phyloP scores from a whole-genome alignment of 164 flowering plant species.

The Annona squamosa region DNA sequence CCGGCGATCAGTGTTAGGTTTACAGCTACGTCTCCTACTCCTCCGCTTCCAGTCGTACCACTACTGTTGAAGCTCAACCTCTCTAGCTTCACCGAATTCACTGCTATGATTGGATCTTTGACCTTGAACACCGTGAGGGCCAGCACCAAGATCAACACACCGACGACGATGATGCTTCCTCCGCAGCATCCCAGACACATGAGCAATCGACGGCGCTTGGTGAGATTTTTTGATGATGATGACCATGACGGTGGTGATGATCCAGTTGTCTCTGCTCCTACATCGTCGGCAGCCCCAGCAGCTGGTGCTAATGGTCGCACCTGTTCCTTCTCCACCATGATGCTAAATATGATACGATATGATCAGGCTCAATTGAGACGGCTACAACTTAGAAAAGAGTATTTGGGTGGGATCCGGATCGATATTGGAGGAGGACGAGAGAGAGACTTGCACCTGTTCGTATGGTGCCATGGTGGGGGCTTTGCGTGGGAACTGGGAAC shows the following conservation, averaged over 20 bases:
- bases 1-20: conserved; percentile 23
- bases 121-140: conserved; percentile 39
- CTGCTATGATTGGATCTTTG: conserved; percentile 27
- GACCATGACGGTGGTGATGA: not conserved
- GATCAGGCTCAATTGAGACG: no score
- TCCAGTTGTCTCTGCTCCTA: not conserved
- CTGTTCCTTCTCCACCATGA: conserved; percentile 17
- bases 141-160: conserved; percentile 21
- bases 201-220: conserved; percentile 15
- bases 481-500: no score
- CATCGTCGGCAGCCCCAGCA: not conserved
- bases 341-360: not conserved
- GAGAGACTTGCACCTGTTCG: no score
- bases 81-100: conserved; percentile 13
- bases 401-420: no score
- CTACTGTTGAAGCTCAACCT: not conserved
- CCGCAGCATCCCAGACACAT: conserved; percentile 32
- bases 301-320: conserved; percentile 26
- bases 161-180: conserved; percentile 20
- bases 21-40: not conserved
- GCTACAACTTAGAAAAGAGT: no score
- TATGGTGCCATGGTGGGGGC: no score
- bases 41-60: not conserved
- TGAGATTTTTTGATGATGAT: conserved; percentile 1
- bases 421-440: no score